Evolutionary conservation across 768 basidiomycete genomes (phyloP), one percentile per base, ranked within the genome.

Genomic region (Daedaleopsis sinensis): DNA sequence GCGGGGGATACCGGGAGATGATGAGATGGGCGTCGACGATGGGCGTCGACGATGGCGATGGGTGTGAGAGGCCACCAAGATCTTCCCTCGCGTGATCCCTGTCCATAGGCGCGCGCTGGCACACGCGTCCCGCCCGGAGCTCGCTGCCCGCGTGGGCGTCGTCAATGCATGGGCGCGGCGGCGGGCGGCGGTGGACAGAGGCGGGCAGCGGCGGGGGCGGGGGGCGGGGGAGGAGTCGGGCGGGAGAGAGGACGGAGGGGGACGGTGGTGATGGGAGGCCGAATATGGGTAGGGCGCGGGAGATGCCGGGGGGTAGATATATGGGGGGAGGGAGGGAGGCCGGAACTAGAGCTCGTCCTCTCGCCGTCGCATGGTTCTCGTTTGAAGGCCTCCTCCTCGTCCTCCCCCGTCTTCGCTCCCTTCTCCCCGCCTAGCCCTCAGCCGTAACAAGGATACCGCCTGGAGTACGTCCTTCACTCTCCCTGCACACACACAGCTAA

Each of bases 401-500:
- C 65, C 67, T 63, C 65, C 69, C 55, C 66, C 68, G 64, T 66
- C 61, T 67, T 71, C 68, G 66, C 69, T 68, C 68, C 61, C 67
- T 67, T 65, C 68, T 65, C 67, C 70, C 80, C 80, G 80, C 74
- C 68, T 52, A 63, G 68, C 80, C 80, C 76, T 76, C 19, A 39
- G 79, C 77, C 80, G 80, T 71, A 69, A 71, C 79, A 82, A 82
- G 80, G 80, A 82, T 78, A 74, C 76, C 80, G 80, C 80, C 77
- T 82, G 80, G 79, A 61, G 80, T 82, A 57, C 19, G 78, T 68
- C 24, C 18, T 50, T 42, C 8, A 37, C 62, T 43, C 32, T 37
- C 52, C 52, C 27, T 38, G 12, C 32, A 39, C n/a, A 44, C 58
- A 52, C 52, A 48, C 38, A 55, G 49, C 35, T 15, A n/a, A 32